Conservation (phyloP, 805 yeast species). For the Candida pseudofarinosa region DNA sequence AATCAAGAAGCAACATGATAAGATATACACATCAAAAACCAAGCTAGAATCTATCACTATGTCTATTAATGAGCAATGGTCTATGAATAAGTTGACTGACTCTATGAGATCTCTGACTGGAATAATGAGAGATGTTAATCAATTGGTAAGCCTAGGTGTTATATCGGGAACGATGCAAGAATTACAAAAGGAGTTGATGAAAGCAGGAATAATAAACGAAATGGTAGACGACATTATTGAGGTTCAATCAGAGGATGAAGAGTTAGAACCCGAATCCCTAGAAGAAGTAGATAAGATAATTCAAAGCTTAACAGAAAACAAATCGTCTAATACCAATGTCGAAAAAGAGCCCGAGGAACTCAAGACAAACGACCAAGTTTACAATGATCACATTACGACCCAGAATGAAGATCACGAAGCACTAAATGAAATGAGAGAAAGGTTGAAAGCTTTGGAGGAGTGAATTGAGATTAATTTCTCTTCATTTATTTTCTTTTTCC, state of each 20-base stretch:
- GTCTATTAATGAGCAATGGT: constrained; percentile 90
- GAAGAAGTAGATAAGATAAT: constrained; percentile 62
- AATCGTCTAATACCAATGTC: constrained; percentile 30
- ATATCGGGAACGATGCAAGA: constrained; percentile 80
- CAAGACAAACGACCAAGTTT: constrained; percentile 11
- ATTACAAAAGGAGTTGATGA: constrained; percentile 80
- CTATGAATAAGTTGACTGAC: constrained; percentile 75
- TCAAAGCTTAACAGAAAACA: constrained; percentile 35
- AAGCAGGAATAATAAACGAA: constrained; percentile 83
- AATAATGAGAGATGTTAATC: constrained; percentile 86
- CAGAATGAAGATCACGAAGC: constrained; percentile 71
- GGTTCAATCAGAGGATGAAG: constrained; percentile 58
- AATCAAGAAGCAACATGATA: constrained; percentile 66
- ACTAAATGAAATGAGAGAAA: constrained; percentile 81
- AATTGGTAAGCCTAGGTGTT: constrained; percentile 73
- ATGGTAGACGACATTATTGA: constrained; percentile 93
- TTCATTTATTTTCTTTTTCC: background rate
- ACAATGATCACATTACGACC: constrained; percentile 6
- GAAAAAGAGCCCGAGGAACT: constrained; percentile 30
- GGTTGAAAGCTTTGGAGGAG: constrained; percentile 75
- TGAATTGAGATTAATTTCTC: constrained; percentile 4
- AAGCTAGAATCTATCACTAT: constrained; percentile 79
- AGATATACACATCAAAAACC: constrained; percentile 77
- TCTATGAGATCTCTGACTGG: constrained; percentile 74
- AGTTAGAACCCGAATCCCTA: constrained; percentile 61